Base-by-base conservation (phyloP, 495 filamentous ascomycete genomes). In the Chaetomidium leptoderma region DNA sequence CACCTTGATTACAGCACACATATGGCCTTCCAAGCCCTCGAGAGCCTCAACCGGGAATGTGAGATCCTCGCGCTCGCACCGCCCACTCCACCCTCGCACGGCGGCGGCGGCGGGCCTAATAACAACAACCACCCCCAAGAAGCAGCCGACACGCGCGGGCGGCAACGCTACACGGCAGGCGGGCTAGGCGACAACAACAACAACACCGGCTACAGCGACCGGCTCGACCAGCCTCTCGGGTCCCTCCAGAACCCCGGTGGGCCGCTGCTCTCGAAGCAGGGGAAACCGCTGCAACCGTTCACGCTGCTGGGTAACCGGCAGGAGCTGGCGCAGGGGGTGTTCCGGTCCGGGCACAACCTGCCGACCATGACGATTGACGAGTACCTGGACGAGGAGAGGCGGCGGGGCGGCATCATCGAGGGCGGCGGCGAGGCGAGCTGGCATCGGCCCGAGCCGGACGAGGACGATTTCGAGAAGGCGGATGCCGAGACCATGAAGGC, bases 331-430 rank as follows among this genome's bases (percentile, higher is more conserved):
- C 75, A 86, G 45, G 90, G 92, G 4, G 92, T 97, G 3, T 98
- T 98, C 71, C 81, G 87, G 52, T 83, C 91, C 3, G 88, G 92
- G 8, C 93, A 98, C 69, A 96, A 88, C 71, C 74, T 98, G 40
- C 93, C 93, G 9, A 97, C 95, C 0, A 97, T 97, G 93, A 89
- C 83, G 0, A 97, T 98, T 58, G 95, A 98, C 61, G 93, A 98
- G 71, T 97, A 97, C 67, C 75, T 98, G 16, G 92, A 92, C 45
- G 93, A 98, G 74, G 93, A 98, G 71, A 78, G 85, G 58, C 78
- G 81, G 59, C 77, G 88, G 67, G 95, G 95, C 9, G 90, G 90
- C n/a, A 88, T 98, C 23, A 86, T 96, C 52, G 86, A 96, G 67
- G 92, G 91, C 29, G 93, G 93, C 40, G 89, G 87, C n/a, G 85